Base-by-base conservation (phyloP, 2,329 filamentous ascomycete species). In the Colletotrichum navitas region DNA sequence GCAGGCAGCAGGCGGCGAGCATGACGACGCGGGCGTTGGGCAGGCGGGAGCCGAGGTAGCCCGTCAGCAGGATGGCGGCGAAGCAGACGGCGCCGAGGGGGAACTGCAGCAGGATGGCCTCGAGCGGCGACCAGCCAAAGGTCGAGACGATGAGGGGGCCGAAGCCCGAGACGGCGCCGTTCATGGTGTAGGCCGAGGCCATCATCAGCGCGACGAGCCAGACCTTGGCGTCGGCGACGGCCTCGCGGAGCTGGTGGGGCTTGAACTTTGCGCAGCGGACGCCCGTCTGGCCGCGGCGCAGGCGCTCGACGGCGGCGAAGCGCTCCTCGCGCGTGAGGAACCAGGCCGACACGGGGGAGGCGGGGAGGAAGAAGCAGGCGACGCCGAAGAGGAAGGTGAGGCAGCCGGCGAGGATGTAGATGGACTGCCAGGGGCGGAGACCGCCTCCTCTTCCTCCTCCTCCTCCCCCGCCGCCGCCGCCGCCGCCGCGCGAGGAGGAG, bases 21-120 rank as follows among this genome's bases (percentile, higher is more conserved):
- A 93, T 87, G 7, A 89, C 78, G 60, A 94, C 86, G 18, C 92
- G 87, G 16, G 91, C 88, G 76, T 94, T 91, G 2, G 82, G 85
- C 64, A 91, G 82, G 1, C 85, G 83, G 0, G 88, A 86, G 6
- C 89, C 88, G 1, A 94, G 81, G 74, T 85, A 93, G 0, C 92
- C 92, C 3, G 89, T 91, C 0, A 90, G 76, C 0, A 93, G 84
- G 65, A 94, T 93, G 62, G 86, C 85, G 59, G 93, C 81, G 72
- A 92, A 86, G 76, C 90, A 92, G n/a, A 94, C 78, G 0, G 82
- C 91, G 1, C 92, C 92, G 0, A 94, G 85, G 0, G 93, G 93
- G 71, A 94, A 94, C 76, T 94, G 92, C 77, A 92, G 90, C 0
- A 94, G 84, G 71, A 94, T 93, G 0, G 90, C 88, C 41, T 91